These are phyloP conservation scores for Fusarium citri DNA, from an alignment of 2,329 filamentous ascomycete genomes.

Conservation along the genomic window DNA sequence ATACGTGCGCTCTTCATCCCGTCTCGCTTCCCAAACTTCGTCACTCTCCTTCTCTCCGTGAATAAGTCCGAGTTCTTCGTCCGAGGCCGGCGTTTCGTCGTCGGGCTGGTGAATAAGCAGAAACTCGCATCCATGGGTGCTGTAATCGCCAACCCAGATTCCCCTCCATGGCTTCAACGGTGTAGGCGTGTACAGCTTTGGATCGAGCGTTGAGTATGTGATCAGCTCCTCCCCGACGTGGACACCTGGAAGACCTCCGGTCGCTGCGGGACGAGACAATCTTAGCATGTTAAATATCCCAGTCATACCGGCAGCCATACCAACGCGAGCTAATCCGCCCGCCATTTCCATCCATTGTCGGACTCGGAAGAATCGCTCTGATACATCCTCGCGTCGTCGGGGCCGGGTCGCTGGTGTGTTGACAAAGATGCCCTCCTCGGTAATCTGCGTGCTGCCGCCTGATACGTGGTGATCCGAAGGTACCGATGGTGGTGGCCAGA, in stretches of 20 bases:
- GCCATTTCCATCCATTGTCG: slow-evolving; percentile 80
- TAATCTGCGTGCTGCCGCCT: slow-evolving; percentile 43
- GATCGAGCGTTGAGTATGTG: slow-evolving; percentile 78
- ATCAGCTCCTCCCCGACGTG: slow-evolving; percentile 67
- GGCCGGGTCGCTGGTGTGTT: slow-evolving; percentile 55
- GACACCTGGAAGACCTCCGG: slow-evolving; percentile 51
- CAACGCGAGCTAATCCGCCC: slow-evolving; percentile 48
- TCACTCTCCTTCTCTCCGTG: slow-evolving; percentile 57
- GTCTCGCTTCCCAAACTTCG: slow-evolving; percentile 59
- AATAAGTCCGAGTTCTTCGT: slow-evolving; percentile 56
- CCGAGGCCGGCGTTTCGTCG: slow-evolving; percentile 52
- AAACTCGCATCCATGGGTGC: slow-evolving; percentile 89
- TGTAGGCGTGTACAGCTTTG: slow-evolving; percentile 82
- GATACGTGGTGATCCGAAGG: slow-evolving; percentile 69
- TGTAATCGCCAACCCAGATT: slow-evolving; percentile 94
- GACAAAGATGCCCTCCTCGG: slow-evolving; percentile 39
- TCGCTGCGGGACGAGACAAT: slow-evolving; percentile 25
- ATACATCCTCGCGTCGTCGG: slow-evolving; percentile 67
- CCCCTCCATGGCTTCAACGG: slow-evolving; percentile 84
- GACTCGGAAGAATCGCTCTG: slow-evolving; percentile 77
- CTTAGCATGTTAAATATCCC: slow-evolving; percentile 33
- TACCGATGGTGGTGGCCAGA: slow-evolving; percentile 82
- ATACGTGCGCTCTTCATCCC: slow-evolving; percentile 63
- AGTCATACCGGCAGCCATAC: slow-evolving; percentile 43
- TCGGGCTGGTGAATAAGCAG: slow-evolving; percentile 81